Evolutionary conservation across 2,329 filamentous ascomycete species (phyloP).

Genomic region (Colletotrichum paranaense): DNA sequence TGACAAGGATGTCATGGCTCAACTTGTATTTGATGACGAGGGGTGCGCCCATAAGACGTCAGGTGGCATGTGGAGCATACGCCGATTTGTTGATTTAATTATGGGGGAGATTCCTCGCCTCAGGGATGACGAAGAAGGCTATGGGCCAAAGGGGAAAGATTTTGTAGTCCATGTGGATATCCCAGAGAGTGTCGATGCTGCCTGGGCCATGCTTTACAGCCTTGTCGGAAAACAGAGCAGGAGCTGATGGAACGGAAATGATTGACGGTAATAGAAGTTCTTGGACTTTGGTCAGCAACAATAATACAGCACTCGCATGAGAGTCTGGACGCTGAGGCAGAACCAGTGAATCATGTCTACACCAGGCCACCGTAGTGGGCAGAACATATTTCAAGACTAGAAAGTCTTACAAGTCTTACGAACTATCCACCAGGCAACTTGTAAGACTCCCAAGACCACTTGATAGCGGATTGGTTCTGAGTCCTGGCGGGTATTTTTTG

Average conservation of each 20-base stretch:
- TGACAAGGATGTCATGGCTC: not conserved
- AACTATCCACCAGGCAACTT: no score
- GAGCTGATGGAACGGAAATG: not conserved
- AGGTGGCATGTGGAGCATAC: slow-evolving; percentile 48
- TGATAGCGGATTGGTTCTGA: no score
- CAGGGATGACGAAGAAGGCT: slow-evolving; percentile 53
- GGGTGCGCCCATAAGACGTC: not conserved
- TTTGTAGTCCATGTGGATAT: slow-evolving; percentile 58
- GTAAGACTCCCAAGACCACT: no score
- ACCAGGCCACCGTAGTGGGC: no score
- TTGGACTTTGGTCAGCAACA: no score
- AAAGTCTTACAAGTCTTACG: no score
- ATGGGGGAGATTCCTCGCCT: slow-evolving; percentile 56
- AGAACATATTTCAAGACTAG: no score
- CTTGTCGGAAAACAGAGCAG: not conserved
- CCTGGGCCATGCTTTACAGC: slow-evolving; percentile 42
- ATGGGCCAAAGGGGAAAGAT: slow-evolving; percentile 54
- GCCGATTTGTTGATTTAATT: slow-evolving; percentile 53
- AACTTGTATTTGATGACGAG: not conserved
- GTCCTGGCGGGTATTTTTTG: no score
- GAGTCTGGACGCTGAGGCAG: no score
- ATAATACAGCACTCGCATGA: no score
- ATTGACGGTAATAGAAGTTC: no score
- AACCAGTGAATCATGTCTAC: no score
- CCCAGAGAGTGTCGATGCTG: slow-evolving; percentile 46